Conservation (phyloP, 306 rosid species). For the Alnus glutinosa region DNA sequence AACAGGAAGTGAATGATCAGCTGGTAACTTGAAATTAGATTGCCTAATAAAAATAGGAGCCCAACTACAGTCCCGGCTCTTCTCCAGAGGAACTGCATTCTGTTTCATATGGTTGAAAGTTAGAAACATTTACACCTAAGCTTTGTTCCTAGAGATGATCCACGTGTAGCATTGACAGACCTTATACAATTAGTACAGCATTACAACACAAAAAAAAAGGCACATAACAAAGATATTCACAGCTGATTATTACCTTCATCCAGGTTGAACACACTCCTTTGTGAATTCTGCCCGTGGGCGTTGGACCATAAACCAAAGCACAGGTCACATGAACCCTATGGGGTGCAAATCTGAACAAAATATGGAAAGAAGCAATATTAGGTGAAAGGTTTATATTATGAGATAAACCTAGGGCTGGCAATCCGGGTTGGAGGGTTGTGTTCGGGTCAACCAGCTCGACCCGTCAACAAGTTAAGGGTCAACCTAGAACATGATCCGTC, state of each 20-base stretch:
- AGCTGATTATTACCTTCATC: slow-evolving; percentile 79
- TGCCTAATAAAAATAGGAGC: slow-evolving; percentile 89
- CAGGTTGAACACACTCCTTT: slow-evolving; percentile 96
- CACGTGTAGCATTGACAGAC: slow-evolving; percentile 17
- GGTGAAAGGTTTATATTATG: background rate
- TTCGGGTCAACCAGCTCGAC: too few species aligned
- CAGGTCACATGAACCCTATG: slow-evolving; percentile 85
- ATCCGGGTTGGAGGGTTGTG: too few species aligned
- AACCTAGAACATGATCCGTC: too few species aligned
- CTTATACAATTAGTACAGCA: slow-evolving; percentile 6
- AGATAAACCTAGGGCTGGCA: background rate
- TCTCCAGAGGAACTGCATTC: slow-evolving; percentile 73
- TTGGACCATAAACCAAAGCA: slow-evolving; percentile 87
- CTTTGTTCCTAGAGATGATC: slow-evolving; percentile 1
- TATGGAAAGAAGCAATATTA: slow-evolving; percentile 19
- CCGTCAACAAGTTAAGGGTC: too few species aligned
- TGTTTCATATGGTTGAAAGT: slow-evolving; percentile 44
- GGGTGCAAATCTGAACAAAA: slow-evolving; percentile 58
- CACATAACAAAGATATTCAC: slow-evolving; percentile 17
- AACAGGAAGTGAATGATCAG: slow-evolving; percentile 65
- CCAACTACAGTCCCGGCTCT: slow-evolving; percentile 74
- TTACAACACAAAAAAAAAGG: slow-evolving; percentile 12
- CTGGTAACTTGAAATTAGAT: slow-evolving; percentile 89
- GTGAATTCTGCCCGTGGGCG: slow-evolving; percentile 91
- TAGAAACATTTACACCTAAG: slow-evolving; percentile 20